Evolutionary conservation across 2,329 filamentous ascomycete species (phyloP), one percentile per base, ranked within the genome.

Genomic region (Proliferodiscus dingleyae): DNA sequence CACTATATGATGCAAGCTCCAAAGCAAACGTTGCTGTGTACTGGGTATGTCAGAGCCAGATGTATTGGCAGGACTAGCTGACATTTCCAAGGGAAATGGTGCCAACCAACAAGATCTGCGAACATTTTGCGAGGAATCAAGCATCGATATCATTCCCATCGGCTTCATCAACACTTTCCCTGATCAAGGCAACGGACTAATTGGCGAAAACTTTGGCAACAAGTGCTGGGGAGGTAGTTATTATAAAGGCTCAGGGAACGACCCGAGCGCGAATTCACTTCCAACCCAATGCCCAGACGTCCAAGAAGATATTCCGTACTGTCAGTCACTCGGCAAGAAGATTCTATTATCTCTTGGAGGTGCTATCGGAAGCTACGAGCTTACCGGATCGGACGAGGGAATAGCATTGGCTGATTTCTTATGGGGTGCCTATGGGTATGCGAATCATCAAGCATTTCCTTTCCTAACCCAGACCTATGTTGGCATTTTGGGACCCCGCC

Each of bases 81-180:
- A 47, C 13, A 8, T 28, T 40, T 39, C 9, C 47, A 44, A 71
- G 68, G 69, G 69, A 24, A 63, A 68, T 62, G 69, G 68, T 41
- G 56, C 63, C 2, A 58, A 64, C 42, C 68, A 71, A 51, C 45
- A 56, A 15, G 51, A 56, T n/a, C 58, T 72, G 19, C 51, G 56
- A n/a, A 53, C 59, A 3, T 69, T 68, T 50, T 72, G 68, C 52
- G 58, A 67, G 22, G 60, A 68, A 36, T 52, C 65, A 1, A 59
- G 55, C 19, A 63, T 71, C 39, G 70, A 72, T 45, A 62, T 71
- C 11, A 71, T 72, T 48, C 60, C 70, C 11, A 58, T 72, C 4
- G 69, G 64, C 3, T 72, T 71, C 49, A 64, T 71, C 16, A 55
- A 68, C 43, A 54, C 65, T 4, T 72, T 71, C 51, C 67, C 68